Conservation (phyloP, 306 rosid species). For the Pyrus pyrifolia region DNA sequence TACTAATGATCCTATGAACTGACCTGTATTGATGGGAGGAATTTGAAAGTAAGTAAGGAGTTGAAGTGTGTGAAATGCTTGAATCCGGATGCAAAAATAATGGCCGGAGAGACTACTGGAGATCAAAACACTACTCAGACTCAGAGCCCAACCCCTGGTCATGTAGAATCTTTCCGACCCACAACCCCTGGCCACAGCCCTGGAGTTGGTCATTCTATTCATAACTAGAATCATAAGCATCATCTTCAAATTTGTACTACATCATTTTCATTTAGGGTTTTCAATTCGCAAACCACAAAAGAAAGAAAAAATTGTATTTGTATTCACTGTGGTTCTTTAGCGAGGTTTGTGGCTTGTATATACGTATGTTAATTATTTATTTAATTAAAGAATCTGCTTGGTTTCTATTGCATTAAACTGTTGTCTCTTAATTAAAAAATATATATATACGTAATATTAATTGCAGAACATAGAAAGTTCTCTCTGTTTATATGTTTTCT, state of each 20-base stretch:
- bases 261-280: background rate
- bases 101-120: background rate
- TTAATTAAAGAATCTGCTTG: background rate
- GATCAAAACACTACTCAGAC: background rate
- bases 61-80: constrained; percentile 3
- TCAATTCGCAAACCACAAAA: background rate
- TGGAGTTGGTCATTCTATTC: constrained; percentile 66
- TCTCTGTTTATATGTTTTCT: background rate
- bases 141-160: constrained; percentile 13
- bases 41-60: constrained; percentile 25
- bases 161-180: constrained; percentile 58
- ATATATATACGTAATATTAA: no score
- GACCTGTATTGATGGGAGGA: constrained; percentile 43
- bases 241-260: background rate
- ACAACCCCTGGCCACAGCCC: constrained; percentile 76
- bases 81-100: background rate
- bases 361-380: background rate
- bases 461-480: background rate
- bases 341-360: background rate
- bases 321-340: background rate
- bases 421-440: no score
- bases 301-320: background rate
- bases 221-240: constrained; percentile 15
- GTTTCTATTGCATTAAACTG: background rate
- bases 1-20: constrained; percentile 37